phyloP scores from a whole-genome alignment of 495 filamentous ascomycete species.

The Cryomyces minteri region DNA sequence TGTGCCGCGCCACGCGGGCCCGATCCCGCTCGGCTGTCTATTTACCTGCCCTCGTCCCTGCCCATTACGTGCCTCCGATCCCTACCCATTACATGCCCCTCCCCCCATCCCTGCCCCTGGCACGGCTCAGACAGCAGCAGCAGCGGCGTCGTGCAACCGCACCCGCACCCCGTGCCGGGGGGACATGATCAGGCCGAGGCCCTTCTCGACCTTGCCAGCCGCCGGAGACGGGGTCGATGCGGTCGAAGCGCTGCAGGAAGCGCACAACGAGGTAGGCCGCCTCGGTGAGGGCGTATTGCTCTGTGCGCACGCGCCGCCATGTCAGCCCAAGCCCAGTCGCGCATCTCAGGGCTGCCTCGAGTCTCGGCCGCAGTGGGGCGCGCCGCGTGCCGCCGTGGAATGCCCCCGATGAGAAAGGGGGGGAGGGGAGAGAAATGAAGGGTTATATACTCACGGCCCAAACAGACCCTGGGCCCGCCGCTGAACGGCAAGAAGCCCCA shows the following conservation, averaged over 20 bases:
- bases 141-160: slow-evolving; percentile 4
- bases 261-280: slow-evolving; percentile 6
- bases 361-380: no score
- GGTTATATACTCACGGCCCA: slow-evolving; percentile 4
- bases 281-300: slow-evolving; percentile 8
- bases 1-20: no score
- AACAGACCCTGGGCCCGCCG: slow-evolving; percentile 10
- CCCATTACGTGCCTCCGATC: no score
- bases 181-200: slow-evolving; percentile 6
- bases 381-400: no score
- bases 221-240: slow-evolving; percentile 2
- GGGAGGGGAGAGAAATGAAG: neutral
- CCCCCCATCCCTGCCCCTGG: no score
- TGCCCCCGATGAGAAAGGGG: no score
- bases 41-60: no score
- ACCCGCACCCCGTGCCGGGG: slow-evolving; percentile 8
- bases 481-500: slow-evolving; percentile 9
- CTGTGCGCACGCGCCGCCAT: neutral
- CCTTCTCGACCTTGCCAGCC: slow-evolving; percentile 2
- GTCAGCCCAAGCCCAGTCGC: neutral
- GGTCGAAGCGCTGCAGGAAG: slow-evolving; percentile 8
- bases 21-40: no score
- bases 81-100: no score
- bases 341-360: neutral
- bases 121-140: no score